A percentile compares a stretch with the other conserved stretches of the same genome.
phyloP scores from a whole-genome alignment of 805 yeast genomes.

The Grigorovia yakushimaensis region DNA sequence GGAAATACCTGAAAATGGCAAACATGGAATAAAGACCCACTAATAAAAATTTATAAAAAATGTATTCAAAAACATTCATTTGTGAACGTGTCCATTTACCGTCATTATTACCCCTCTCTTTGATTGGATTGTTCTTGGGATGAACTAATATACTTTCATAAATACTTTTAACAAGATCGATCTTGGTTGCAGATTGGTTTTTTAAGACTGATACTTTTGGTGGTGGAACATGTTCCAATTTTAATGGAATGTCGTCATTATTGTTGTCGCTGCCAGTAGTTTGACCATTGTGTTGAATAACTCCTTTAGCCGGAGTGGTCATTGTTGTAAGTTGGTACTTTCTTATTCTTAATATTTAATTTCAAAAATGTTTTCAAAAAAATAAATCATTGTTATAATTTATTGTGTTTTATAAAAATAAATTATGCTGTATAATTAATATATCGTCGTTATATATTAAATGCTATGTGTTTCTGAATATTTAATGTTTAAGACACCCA shows the following conservation, averaged over 20 bases:
- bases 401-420: too few species aligned
- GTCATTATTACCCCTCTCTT: conserved; percentile 1
- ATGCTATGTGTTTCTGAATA: too few species aligned
- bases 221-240: conserved; percentile 13
- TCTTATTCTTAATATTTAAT: background rate
- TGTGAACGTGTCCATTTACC: conserved; percentile 11
- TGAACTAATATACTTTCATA: background rate
- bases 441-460: too few species aligned
- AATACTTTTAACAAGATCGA: background rate
- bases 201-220: conserved; percentile 12
- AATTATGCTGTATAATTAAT: too few species aligned
- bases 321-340: background rate
- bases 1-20: conserved; percentile 44
- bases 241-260: background rate
- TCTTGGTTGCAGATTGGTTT: background rate
- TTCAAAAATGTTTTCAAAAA: background rate
- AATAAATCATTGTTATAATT: too few species aligned
- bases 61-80: conserved; percentile 14
- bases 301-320: background rate
- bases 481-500: too few species aligned
- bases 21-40: conserved; percentile 45
- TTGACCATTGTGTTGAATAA: background rate
- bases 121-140: background rate
- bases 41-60: conserved; percentile 39
- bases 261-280: background rate